Conservation (phyloP, 2,329 filamentous ascomycete genomes). For the Hymenoscyphus salicellus region DNA sequence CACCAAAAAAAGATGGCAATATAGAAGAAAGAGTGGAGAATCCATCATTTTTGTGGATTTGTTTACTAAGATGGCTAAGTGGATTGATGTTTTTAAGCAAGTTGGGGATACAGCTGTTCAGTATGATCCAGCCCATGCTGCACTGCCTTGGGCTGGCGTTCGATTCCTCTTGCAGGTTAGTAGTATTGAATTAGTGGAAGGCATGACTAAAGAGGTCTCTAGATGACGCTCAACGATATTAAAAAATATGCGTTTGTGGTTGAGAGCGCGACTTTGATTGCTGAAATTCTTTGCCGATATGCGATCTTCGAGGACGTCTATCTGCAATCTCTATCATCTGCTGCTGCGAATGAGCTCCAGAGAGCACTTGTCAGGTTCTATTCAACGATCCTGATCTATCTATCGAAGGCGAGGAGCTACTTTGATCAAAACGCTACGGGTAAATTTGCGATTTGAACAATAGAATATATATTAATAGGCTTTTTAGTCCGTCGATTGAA, state of each 20-base stretch:
- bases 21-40: conserved; percentile 11
- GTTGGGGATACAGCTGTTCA: neutral
- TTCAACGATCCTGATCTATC: no score
- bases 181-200: neutral
- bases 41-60: conserved; percentile 14
- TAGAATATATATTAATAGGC: neutral
- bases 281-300: no score
- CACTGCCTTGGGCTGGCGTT: neutral
- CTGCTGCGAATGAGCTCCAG: no score
- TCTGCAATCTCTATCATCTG: no score
- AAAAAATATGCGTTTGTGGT: neutral
- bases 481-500: neutral
- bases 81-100: neutral
- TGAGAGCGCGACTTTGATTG: no score
- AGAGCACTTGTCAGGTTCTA: no score
- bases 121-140: neutral
- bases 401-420: no score
- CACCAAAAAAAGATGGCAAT: no score
- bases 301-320: no score
- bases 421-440: no score
- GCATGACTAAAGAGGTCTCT: no score
- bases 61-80: neutral
- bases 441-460: no score
- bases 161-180: neutral
- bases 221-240: neutral